Evolutionary conservation across 2,329 filamentous ascomycete species (phyloP).

Genomic region (Neocatenulostroma microsporum): DNA sequence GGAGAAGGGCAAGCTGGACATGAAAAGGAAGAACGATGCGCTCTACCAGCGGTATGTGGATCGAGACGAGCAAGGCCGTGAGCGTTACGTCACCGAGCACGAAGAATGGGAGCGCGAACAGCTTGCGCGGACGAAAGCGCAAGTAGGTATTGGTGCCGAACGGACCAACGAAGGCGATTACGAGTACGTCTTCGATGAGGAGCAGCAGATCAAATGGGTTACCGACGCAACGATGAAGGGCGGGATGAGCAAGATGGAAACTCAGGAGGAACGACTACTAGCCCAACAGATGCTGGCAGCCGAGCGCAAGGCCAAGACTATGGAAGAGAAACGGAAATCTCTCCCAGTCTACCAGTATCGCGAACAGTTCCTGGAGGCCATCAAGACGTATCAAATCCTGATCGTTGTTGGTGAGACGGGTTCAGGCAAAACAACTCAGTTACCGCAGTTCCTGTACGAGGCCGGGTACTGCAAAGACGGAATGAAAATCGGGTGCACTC

Average conservation of each 20-base stretch:
- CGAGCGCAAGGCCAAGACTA: constrained; percentile 77
- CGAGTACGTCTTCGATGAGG: constrained; percentile 85
- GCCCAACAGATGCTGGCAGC: constrained; percentile 79
- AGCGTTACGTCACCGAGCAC: constrained; percentile 85
- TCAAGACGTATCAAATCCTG: constrained; percentile 77
- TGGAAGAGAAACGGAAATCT: constrained; percentile 84
- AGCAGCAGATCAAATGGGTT: constrained; percentile 78
- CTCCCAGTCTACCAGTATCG: constrained; percentile 85
- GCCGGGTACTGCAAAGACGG: constrained; percentile 79
- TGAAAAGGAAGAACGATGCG: constrained; percentile 78
- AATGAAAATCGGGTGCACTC: constrained; percentile 83
- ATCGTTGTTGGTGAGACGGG: constrained; percentile 94
- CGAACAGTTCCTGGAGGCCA: constrained; percentile 75
- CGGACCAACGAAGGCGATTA: constrained; percentile 75
- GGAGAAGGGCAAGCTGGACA: constrained; percentile 82
- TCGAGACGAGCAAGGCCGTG: constrained; percentile 75
- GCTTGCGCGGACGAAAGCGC: constrained; percentile 75
- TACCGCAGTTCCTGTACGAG: constrained; percentile 89
- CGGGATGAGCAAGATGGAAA: constrained; percentile 58
- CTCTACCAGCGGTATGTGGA: constrained; percentile 89
- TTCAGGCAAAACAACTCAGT: constrained; percentile 89
- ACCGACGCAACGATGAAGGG: constrained; percentile 65
- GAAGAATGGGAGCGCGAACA: constrained; percentile 96
- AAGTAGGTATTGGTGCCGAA: constrained; percentile 68
- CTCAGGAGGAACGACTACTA: constrained; percentile 69